These are phyloP conservation scores for Lepidium campestre DNA, from an alignment of 441 rosid genomes.

Conservation along the genomic window DNA sequence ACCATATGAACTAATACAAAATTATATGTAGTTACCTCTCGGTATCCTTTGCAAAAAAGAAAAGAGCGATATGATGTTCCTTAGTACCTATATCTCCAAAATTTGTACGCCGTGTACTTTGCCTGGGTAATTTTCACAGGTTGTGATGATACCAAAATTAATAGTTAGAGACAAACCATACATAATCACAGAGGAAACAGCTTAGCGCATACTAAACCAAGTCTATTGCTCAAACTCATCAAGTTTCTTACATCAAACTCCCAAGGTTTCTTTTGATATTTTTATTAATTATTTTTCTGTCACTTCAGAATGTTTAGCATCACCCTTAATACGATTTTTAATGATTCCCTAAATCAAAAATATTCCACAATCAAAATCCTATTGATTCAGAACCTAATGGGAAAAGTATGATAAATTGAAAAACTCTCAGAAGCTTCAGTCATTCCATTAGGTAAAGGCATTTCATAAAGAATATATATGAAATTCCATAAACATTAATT, in stretches of 20 bases:
- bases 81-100: too few species aligned
- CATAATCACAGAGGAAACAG: neutral
- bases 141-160: neutral
- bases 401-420: constrained; percentile 22
- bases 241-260: constrained; percentile 78
- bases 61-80: too few species aligned
- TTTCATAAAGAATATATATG: constrained; percentile 82
- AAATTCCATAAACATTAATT: constrained; percentile 4
- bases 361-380: constrained; percentile 4
- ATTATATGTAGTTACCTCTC: too few species aligned
- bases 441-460: constrained; percentile 90
- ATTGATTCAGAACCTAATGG: neutral
- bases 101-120: too few species aligned
- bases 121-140: constrained; percentile 90
- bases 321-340: constrained; percentile 58
- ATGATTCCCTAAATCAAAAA: constrained; percentile 58
- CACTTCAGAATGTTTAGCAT: constrained; percentile 68
- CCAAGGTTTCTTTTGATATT: constrained; percentile 97
- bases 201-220: neutral
- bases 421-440: constrained; percentile 69
- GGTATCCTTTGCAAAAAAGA: too few species aligned
- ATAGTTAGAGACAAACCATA: neutral
- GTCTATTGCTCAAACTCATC: neutral
- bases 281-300: constrained; percentile 93
- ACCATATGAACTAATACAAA: too few species aligned